Evolutionary conservation across 1,284 basidiomycete species (phyloP), one percentile per base, ranked within the genome.

Genomic region (Irpex sp.): DNA sequence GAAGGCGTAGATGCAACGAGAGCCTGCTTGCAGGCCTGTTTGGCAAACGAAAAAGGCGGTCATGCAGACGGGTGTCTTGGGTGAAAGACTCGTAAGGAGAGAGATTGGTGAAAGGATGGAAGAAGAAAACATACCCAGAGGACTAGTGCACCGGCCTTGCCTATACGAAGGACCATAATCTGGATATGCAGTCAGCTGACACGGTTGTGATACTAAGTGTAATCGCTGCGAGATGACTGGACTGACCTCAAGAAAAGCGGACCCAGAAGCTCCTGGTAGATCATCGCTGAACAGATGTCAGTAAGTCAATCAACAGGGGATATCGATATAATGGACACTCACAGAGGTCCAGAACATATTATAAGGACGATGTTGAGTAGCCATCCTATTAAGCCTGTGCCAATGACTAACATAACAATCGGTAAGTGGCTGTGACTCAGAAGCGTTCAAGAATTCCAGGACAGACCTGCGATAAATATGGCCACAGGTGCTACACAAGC

Each of bases 1-100:
- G 77, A 98, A 93, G 4, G 95, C 95, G 69, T 94, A 96, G 49
- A 96, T 80, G 0, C 93, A 91, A 51, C 94, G 84, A 4, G 93
- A 93, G 61, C 87, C 88, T 10, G 94, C 94, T 74, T 97, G 95
- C 4, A 94, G 80, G 19, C 90, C 81, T 3, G 86, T 85, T 73
- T 94, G 91, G 37, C 87, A 84, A 53, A 94, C 91, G 73, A 92
- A 93, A 77, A 92, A 93, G 1, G 86, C 92, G 21, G 90, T 91
- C 63, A 90, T 69, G 73, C 91, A 92, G 28, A 94, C 90, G 64
- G 90, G 85, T 47, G 79, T 77, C 85, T 85, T 56, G 47, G 21
- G 35, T 12, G 37, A 12, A 21, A 2, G 52, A 16, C 21, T 6
- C 9, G 59, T 47, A 19, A 18, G 21, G 61, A 36, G 57, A 14